Percentiles rank a stretch among this genome's conserved stretches.
Conservation (phyloP, 495 filamentous ascomycete genomes). For the Penicillium atrosanguineum region DNA sequence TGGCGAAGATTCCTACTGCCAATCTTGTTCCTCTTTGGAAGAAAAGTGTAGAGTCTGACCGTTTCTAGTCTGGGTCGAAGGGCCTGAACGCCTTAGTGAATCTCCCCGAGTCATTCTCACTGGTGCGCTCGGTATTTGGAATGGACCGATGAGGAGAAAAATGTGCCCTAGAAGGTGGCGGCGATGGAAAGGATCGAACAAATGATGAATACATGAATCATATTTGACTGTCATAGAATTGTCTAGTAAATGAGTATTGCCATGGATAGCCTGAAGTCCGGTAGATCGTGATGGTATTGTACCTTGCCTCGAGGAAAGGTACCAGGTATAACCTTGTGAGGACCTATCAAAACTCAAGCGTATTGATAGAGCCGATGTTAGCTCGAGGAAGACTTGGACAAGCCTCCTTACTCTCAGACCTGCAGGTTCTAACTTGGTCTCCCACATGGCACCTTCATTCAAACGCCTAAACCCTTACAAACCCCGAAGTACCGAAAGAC, state of each 20-base stretch:
- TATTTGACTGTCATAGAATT: neutral
- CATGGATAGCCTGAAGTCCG: neutral
- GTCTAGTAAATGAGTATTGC: neutral
- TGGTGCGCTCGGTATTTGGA: conserved; percentile 3
- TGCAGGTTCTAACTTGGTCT: conserved; percentile 3
- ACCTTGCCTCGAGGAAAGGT: neutral
- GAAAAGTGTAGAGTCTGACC: conserved; percentile 7
- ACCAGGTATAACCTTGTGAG: neutral
- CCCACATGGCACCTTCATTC: conserved; percentile 13
- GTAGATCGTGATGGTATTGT: neutral
- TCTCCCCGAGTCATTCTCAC: conserved; percentile 10
- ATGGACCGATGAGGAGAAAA: neutral
- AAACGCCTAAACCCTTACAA: neutral
- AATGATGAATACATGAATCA: neutral
- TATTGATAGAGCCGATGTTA: neutral
- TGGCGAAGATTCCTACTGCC: conserved; percentile 11
- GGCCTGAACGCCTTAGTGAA: conserved; percentile 9
- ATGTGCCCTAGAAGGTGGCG: no score
- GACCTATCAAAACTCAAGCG: neutral
- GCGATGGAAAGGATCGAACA: no score
- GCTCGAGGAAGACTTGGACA: neutral
- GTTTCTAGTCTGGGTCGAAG: conserved; percentile 4
- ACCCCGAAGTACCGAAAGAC: neutral
- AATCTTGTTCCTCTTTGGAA: conserved; percentile 6
- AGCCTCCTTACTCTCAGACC: neutral